A percentile compares a stretch with the other conserved stretches of the same genome.
These are phyloP conservation scores for Bipolaris sorokiniana DNA, from an alignment of 2,329 filamentous ascomycete genomes.

Conservation along the genomic window DNA sequence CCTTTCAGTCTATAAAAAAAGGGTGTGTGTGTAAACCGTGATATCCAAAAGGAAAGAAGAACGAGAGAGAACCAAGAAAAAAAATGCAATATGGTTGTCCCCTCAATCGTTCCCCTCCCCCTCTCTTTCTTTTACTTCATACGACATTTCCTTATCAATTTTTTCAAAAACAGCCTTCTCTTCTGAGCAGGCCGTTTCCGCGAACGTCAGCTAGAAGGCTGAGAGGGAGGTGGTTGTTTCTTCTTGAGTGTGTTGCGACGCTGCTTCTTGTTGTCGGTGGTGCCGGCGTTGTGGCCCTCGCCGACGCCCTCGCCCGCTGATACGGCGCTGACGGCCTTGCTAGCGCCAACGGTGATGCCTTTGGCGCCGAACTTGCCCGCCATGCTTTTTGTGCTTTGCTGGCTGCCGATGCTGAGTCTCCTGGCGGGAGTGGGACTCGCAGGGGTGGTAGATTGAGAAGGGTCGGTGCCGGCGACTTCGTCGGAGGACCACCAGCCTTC, in stretches of 20 bases:
- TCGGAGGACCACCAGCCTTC: conserved; percentile 51
- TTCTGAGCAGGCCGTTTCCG: background rate
- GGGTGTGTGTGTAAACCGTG: too few relatives aligned
- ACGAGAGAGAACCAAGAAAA: too few relatives aligned
- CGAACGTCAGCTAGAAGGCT: conserved; percentile 1
- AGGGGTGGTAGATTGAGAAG: conserved; percentile 30
- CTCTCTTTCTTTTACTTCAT: background rate
- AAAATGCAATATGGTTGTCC: background rate
- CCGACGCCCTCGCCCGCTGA: conserved; percentile 29
- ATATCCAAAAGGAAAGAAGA: too few relatives aligned
- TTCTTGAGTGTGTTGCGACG: conserved; percentile 14
- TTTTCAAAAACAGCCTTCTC: background rate
- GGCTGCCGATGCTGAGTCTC: conserved; percentile 36
- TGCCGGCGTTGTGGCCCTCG: conserved; percentile 2
- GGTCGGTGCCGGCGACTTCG: conserved; percentile 44
- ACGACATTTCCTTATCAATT: background rate
- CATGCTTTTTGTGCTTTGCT: conserved; percentile 32
- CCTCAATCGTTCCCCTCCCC: background rate
- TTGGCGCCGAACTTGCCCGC: conserved; percentile 36
- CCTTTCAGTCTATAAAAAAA: background rate
- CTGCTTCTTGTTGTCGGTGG: conserved; percentile 9
- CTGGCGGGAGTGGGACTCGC: conserved; percentile 15
- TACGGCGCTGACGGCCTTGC: conserved; percentile 42
- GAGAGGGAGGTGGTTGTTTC: conserved; percentile 4
- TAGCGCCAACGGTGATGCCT: conserved; percentile 44